Percentiles rank a stretch among this genome's conserved stretches.
These are phyloP conservation scores for Clonostachys sp. DNA, from an alignment of 2,329 filamentous ascomycete genomes.

Conservation along the genomic window DNA sequence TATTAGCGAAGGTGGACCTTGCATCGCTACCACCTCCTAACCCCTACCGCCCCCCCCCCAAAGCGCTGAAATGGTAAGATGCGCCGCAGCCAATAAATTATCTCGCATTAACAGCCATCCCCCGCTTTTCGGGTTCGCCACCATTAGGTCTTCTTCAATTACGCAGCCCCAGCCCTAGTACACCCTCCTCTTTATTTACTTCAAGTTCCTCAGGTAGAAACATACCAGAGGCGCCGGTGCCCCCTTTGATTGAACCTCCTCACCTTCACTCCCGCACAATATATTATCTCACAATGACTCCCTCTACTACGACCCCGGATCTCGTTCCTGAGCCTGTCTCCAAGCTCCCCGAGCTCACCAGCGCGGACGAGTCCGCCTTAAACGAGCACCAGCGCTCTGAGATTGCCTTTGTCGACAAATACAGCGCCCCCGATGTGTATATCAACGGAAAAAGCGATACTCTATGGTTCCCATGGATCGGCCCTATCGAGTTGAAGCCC, in stretches of 20 bases:
- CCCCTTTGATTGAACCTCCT: neutral
- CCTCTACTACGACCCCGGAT: conserved; percentile 3
- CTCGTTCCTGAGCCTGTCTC: conserved; percentile 4
- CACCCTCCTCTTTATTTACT: neutral
- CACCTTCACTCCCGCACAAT: conserved; percentile 1
- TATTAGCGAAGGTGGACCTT: neutral
- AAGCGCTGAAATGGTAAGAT: no score
- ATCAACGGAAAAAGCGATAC: conserved; percentile 12
- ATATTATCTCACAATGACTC: conserved; percentile 3
- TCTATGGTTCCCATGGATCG: conserved; percentile 11
- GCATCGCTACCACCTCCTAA: neutral
- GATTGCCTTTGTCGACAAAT: conserved; percentile 14
- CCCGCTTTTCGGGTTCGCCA: conserved; percentile 1
- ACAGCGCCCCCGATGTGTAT: conserved; percentile 15
- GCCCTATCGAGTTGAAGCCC: conserved; percentile 7
- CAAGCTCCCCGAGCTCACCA: conserved; percentile 3
- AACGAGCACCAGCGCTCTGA: conserved; percentile 6
- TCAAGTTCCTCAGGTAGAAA: neutral
- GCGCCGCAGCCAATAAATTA: neutral
- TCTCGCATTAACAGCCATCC: conserved; percentile 1
- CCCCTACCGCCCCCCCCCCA: neutral
- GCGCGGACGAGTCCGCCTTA: conserved; percentile 2
- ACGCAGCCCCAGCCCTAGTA: neutral
- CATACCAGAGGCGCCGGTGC: neutral
- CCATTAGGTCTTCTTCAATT: neutral